Evolutionary conservation across 352 stramenopile species (phyloP).

Genomic region (Pythium plurisporium): DNA sequence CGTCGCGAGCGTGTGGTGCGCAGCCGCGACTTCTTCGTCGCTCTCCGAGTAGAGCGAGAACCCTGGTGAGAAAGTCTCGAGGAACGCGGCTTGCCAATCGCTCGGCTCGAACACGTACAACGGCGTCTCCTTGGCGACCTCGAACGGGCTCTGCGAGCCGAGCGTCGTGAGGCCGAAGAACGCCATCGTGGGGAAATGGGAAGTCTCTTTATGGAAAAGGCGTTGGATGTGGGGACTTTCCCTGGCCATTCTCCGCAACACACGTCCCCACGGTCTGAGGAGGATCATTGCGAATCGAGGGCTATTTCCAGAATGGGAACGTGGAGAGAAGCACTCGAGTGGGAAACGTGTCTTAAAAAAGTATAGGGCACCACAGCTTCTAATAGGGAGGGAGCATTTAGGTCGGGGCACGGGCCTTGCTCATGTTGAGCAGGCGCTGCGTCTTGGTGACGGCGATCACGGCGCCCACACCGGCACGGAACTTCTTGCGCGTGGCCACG

Average conservation of each 20-base stretch:
- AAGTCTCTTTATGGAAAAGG: too few relatives aligned
- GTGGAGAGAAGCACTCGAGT: too few relatives aligned
- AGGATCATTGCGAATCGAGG: too few relatives aligned
- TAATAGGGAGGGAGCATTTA: slow-evolving; percentile 14
- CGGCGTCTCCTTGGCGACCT: slow-evolving; percentile 46
- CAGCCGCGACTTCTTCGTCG: slow-evolving; percentile 41
- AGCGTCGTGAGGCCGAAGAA: slow-evolving; percentile 66
- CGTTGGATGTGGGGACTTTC: too few relatives aligned
- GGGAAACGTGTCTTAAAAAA: too few relatives aligned
- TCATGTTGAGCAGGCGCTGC: slow-evolving; percentile 48
- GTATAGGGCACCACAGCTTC: too few relatives aligned
- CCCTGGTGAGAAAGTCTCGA: slow-evolving; percentile 40
- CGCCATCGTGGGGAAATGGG: slow-evolving; percentile 39
- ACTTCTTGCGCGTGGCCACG: slow-evolving; percentile 57
- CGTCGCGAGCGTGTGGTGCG: slow-evolving; percentile 21
- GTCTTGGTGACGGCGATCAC: slow-evolving; percentile 80
- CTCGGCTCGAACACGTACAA: slow-evolving; percentile 45
- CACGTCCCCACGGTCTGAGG: too few relatives aligned
- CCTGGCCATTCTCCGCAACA: too few relatives aligned
- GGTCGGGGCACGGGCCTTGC: slow-evolving; percentile 20
- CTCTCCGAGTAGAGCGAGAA: slow-evolving; percentile 56
- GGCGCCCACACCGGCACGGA: slow-evolving; percentile 60
- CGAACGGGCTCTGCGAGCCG: slow-evolving; percentile 56
- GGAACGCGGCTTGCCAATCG: slow-evolving; percentile 62
- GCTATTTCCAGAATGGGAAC: too few relatives aligned